Evolutionary conservation across 2,329 filamentous ascomycete species (phyloP), one percentile per base, ranked within the genome.

Genomic region (Penicillium sp.): DNA sequence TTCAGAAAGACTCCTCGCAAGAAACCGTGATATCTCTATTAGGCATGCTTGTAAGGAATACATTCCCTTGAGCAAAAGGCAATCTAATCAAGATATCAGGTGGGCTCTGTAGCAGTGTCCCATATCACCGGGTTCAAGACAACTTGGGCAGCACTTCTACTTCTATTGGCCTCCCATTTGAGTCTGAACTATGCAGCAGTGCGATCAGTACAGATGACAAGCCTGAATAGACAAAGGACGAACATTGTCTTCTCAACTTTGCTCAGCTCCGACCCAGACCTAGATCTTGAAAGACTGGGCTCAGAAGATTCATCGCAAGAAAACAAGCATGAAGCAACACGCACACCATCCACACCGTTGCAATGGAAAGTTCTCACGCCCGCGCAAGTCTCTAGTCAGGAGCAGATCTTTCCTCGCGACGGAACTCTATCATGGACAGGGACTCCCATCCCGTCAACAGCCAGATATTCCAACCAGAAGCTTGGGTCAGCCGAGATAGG

Each of bases 1-100:
- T 20, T 31, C 53, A 76, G 69, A 82, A 95, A 75, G 90, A 96
- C 60, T 88, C 88, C 9, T 93, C 85, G 49, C 92, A 96, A 67
- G 92, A 96, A 66, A 96, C 90, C 0, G 80, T 95, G 13, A 85
- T 98, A 39, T 90, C 86, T 2, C 72, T 96, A 16, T 45, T 95
- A 22, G 92, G 92, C 2, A 88, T 96, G 77, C 73, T 95, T 35
- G 74, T 76, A 62, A 59, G 70, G 5, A 3, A 17, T n/a, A 5
- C 25, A 27, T 27, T 27, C 25, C 11, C 11, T 6, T 13, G 10
- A n/a, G 9, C 4, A 4, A 27, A 11, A 11, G 12, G 4, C 6
- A 13, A 11, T n/a, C 9, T 27, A n/a, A 13, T 27, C 10, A 27
- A 5, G n/a, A n/a, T 27, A 28, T 25, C 44, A 75, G 69, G 78